Conservation (phyloP, 352 stramenopile species). For the Blastocystis hominis region DNA sequence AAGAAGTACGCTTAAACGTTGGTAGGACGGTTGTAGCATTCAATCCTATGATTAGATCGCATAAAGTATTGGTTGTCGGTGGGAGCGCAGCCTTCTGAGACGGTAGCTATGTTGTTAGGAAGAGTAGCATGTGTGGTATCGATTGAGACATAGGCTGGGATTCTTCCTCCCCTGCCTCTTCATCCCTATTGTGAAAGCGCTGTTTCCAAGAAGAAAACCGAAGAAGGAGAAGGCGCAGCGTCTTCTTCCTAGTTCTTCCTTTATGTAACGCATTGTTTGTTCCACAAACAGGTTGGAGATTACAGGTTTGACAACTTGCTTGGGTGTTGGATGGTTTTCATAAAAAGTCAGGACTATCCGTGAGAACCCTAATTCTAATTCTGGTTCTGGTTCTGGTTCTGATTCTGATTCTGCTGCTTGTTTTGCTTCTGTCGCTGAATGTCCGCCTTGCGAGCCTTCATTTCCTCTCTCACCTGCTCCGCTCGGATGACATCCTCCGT, state of each 20-base stretch:
- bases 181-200: not conserved
- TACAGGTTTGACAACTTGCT: no score
- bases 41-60: not conserved
- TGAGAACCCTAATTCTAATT: no score
- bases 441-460: constrained; percentile 30
- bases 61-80: constrained; percentile 32
- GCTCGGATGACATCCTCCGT: constrained; percentile 2
- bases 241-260: not conserved
- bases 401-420: not conserved
- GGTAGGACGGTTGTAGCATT: not conserved
- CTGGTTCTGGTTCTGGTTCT: not conserved
- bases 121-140: not conserved
- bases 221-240: not conserved
- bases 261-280: not conserved
- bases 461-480: constrained; percentile 44
- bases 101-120: constrained; percentile 9
- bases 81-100: constrained; percentile 12
- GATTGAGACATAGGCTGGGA: not conserved
- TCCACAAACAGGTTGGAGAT: not conserved
- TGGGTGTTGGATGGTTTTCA: no score
- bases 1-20: constrained; percentile 15
- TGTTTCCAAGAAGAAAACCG: not conserved
- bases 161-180: constrained; percentile 14
- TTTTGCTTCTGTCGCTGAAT: constrained; percentile 18
- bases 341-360: no score